These are phyloP conservation scores for Euphrasia arctica DNA, from an alignment of 305 asterid genomes.

Conservation along the genomic window DNA sequence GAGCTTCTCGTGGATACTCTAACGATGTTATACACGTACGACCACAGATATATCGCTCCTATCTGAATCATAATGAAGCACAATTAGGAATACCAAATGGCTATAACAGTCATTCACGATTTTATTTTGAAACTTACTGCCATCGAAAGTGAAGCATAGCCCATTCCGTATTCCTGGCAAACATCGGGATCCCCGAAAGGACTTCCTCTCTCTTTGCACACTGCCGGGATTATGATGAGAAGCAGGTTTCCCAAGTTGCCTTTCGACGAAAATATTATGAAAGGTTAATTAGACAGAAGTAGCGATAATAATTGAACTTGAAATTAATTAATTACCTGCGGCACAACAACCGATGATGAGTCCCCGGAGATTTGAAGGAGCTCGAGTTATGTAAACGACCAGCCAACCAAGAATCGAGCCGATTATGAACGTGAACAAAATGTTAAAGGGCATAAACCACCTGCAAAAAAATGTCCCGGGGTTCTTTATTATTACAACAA, in stretches of 20 bases:
- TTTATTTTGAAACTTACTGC: conserved; percentile 52
- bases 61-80: conserved; percentile 36
- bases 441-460: conserved; percentile 97
- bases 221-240: conserved; percentile 83
- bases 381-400: conserved; percentile 55
- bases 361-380: conserved; percentile 76
- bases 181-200: conserved; percentile 76
- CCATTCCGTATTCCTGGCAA: conserved; percentile 70
- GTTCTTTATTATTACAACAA: conserved; percentile 4
- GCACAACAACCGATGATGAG: conserved; percentile 88
- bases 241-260: conserved; percentile 90
- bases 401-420: conserved; percentile 84
- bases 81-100: no score
- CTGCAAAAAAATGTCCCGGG: conserved; percentile 34
- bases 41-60: conserved; percentile 81
- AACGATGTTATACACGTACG: conserved; percentile 70
- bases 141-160: conserved; percentile 89
- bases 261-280: conserved; percentile 25
- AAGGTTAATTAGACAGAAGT: no score
- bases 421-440: conserved; percentile 66
- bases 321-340: conserved; percentile 54
- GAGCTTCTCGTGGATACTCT: conserved; percentile 55
- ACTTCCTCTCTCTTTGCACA: conserved; percentile 81
- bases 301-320: no score
- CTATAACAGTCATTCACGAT: no score